Conservation (phyloP, 2,329 filamentous ascomycete species). For the Xylariales sp. region DNA sequence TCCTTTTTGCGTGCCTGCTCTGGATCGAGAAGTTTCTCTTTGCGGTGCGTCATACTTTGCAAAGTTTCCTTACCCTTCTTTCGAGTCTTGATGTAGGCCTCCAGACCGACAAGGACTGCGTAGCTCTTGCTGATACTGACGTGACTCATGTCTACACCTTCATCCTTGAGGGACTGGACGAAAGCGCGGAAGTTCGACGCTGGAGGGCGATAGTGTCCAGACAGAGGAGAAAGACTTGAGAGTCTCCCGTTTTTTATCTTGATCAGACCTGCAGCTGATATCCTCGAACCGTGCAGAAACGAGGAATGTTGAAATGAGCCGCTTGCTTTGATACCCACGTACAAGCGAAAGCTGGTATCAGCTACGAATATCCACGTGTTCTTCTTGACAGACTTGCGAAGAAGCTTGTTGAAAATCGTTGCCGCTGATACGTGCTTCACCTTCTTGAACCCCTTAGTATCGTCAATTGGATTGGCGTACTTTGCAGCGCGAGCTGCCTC, state of each 20-base stretch:
- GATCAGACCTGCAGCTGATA: conserved; percentile 78
- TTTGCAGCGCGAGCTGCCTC: conserved; percentile 58
- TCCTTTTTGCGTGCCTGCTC: conserved; percentile 53
- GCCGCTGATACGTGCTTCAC: conserved; percentile 63
- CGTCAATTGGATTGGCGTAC: conserved; percentile 61
- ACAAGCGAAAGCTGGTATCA: conserved; percentile 78
- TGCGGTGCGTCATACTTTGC: conserved; percentile 45
- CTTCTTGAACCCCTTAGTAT: conserved; percentile 50
- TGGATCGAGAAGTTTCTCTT: conserved; percentile 57
- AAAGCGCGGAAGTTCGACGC: conserved; percentile 80
- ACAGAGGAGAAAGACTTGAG: conserved; percentile 64
- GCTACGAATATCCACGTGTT: conserved; percentile 94
- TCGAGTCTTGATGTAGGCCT: conserved; percentile 70
- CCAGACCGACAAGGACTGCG: conserved; percentile 74
- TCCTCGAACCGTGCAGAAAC: conserved; percentile 77
- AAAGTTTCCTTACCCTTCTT: conserved; percentile 55
- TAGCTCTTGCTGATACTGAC: conserved; percentile 80
- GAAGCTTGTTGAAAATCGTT: conserved; percentile 71
- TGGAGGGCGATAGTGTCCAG: conserved; percentile 82
- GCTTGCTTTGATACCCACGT: conserved; percentile 84
- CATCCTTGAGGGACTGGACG: conserved; percentile 64
- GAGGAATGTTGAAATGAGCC: conserved; percentile 90
- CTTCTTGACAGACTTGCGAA: conserved; percentile 74
- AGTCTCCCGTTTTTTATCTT: conserved; percentile 78
- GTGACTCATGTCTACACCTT: conserved; percentile 72